Conservation (phyloP, 495 filamentous ascomycete genomes). For the Hyaloscypha variabilis region DNA sequence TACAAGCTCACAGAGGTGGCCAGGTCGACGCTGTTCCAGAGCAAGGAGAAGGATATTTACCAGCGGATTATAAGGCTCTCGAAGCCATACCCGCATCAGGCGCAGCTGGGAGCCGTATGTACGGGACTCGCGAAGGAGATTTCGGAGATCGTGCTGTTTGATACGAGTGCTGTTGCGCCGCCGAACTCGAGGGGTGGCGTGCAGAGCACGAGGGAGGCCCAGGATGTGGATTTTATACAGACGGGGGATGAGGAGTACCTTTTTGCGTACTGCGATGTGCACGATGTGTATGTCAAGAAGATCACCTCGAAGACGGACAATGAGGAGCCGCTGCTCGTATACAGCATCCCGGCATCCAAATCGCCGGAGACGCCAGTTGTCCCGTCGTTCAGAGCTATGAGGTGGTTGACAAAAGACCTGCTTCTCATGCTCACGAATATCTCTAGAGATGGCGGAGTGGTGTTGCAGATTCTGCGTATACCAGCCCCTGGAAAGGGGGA, state of each 20-base stretch:
- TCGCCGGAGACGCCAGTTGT: slow-evolving; percentile 45
- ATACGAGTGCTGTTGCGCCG: slow-evolving; percentile 57
- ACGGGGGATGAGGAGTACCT: slow-evolving; percentile 61
- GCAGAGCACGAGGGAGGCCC: slow-evolving; percentile 70
- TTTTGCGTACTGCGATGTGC: slow-evolving; percentile 78
- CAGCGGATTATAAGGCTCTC: slow-evolving; percentile 78
- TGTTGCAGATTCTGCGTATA: slow-evolving; percentile 55
- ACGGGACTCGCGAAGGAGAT: slow-evolving; percentile 68
- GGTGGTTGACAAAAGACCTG: slow-evolving; percentile 80
- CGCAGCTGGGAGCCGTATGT: slow-evolving; percentile 71
- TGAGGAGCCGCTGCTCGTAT: slow-evolving; percentile 59
- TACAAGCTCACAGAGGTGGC: slow-evolving; percentile 55
- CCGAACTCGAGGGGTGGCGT: slow-evolving; percentile 70
- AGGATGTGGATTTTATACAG: slow-evolving; percentile 77
- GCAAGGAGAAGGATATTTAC: slow-evolving; percentile 68
- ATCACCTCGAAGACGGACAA: slow-evolving; percentile 50
- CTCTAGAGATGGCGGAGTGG: slow-evolving; percentile 45
- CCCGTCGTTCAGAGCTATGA: slow-evolving; percentile 64
- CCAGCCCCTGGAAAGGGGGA: slow-evolving; percentile 39
- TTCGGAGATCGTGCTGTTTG: slow-evolving; percentile 78
- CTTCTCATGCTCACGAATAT: slow-evolving; percentile 62
- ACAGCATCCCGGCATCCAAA: slow-evolving; percentile 60
- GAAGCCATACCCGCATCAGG: slow-evolving; percentile 52
- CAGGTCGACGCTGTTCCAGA: slow-evolving; percentile 65
- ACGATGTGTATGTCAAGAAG: slow-evolving; percentile 65